Percentiles rank a stretch among this genome's conserved stretches.
Conservation (phyloP, 2,329 filamentous ascomycete species). For the Arthrinium phaeospermum region DNA sequence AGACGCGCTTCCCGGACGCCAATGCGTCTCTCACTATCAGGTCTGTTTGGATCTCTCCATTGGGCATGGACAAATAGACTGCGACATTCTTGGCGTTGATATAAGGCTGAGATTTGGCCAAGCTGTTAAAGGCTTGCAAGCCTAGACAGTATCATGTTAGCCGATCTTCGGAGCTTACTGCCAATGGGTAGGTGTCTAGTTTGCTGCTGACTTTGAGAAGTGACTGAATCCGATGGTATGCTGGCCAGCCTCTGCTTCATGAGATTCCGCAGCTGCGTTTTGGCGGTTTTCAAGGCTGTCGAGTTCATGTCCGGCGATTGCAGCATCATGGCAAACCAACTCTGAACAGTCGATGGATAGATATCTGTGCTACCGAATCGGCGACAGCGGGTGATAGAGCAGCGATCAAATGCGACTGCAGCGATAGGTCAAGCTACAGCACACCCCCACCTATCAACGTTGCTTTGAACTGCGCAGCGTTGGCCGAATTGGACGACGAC, state of each 20-base stretch:
- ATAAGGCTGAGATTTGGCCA: conserved; percentile 76
- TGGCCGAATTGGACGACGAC: neutral
- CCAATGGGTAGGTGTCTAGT: neutral
- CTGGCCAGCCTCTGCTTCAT: conserved; percentile 71
- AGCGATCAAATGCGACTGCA: neutral
- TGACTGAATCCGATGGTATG: conserved; percentile 66
- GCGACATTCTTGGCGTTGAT: conserved; percentile 76
- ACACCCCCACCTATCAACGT: neutral
- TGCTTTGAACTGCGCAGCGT: neutral
- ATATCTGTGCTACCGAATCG: neutral
- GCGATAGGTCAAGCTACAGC: conserved; percentile 15
- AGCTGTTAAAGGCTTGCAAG: conserved; percentile 63
- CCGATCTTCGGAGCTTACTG: neutral
- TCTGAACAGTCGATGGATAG: neutral
- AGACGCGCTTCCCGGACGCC: conserved; percentile 79
- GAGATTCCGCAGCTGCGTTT: conserved; percentile 74
- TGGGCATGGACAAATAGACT: conserved; percentile 92
- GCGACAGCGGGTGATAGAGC: neutral
- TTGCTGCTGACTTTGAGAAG: conserved; percentile 69
- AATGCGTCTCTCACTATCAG: conserved; percentile 84
- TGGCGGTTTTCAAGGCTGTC: conserved; percentile 64
- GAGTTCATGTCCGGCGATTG: conserved; percentile 35
- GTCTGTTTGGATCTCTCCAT: conserved; percentile 83
- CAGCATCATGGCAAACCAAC: conserved; percentile 1
- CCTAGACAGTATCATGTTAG: conserved; percentile 53